A percentile compares a stretch with the other conserved stretches of the same genome.
Conservation (phyloP, 1,284 basidiomycete genomes). For the Gymnopus androsaceus region DNA sequence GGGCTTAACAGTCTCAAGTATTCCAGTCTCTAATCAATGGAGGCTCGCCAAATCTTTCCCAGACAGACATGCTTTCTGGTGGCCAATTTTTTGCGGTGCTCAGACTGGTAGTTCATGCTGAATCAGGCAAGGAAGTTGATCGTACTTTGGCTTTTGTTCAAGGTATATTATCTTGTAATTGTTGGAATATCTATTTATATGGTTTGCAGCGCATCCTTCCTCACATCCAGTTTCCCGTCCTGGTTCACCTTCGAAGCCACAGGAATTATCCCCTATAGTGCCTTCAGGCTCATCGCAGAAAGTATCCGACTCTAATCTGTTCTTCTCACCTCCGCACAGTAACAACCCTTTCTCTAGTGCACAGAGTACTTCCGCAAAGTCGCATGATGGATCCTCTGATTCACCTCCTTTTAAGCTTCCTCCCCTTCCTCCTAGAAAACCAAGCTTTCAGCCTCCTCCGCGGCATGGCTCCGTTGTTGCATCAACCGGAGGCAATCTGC, state of each 20-base stretch:
- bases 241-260: constrained; percentile 13
- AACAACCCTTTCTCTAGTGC: constrained; percentile 15
- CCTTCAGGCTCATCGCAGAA: constrained; percentile 8
- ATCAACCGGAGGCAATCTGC: constrained; percentile 26
- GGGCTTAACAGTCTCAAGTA: too few species aligned
- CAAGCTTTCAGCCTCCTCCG: constrained; percentile 26
- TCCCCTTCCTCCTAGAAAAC: constrained; percentile 21
- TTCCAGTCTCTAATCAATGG: too few species aligned
- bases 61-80: constrained; percentile 54
- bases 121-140: constrained; percentile 59
- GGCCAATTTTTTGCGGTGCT: constrained; percentile 78
- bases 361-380: constrained; percentile 13
- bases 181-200: background rate
- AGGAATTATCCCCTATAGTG: background rate
- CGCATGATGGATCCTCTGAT: constrained; percentile 12
- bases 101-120: constrained; percentile 64
- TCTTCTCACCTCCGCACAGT: constrained; percentile 9
- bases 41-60: constrained; percentile 49
- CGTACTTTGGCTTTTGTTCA: constrained; percentile 69
- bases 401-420: constrained; percentile 14
- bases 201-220: constrained; percentile 15
- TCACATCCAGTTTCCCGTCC: constrained; percentile 9
- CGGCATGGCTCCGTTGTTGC: constrained; percentile 26
- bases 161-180: constrained; percentile 39
- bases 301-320: constrained; percentile 9